Base-by-base conservation (phyloP, 768 basidiomycete genomes). In the Tulasnella sp. region DNA sequence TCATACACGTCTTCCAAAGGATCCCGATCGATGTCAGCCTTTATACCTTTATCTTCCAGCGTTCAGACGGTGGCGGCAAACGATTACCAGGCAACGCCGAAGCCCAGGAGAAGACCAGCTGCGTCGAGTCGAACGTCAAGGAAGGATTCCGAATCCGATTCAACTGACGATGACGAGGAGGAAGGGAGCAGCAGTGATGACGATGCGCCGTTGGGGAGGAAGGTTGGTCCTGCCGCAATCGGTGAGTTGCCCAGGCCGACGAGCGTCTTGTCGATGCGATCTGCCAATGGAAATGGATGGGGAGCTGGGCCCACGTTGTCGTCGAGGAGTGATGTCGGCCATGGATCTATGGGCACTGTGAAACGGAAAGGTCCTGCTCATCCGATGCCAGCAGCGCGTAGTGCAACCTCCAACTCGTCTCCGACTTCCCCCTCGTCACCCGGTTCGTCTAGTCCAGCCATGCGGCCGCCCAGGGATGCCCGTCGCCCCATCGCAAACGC, bases 121-220 rank as follows among this genome's bases (percentile, higher is more conserved):
- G 34, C 15, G 15, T 38, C 34, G 34, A 38, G 34, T n/a, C n/a
- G n/a, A n/a, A n/a, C n/a, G 34, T 38, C 34, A 15, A 38, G 34
- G 9, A 5, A 22, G 24, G 54, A 56, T 27, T 56, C 22, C 22
- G 42, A 38, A 42, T 56, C 54, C 17, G 44, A 46, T 30, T 38
- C 34, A 19, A 51, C 46, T 19, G 57, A 59, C 8, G 43, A 46
- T n/a, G 46, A 48, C 11, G 57, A 59, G 25, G 45, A 50, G 57
- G 34, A 30, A 21, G 27, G 27, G 57, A 49, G 48, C 30, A 41
- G 46, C 30, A 48, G 41, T 27, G 54, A 55, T 43, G 53, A 59
- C n/a, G 57, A 59, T 24, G 57, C 46, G 19, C 57, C 57, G 3
- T 25, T 59, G 45, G 46, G 30, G 7, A 19, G 10, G 27, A 25